Conservation (phyloP, 2,329 filamentous ascomycete species). For the Acephala macrosclerotiorum region DNA sequence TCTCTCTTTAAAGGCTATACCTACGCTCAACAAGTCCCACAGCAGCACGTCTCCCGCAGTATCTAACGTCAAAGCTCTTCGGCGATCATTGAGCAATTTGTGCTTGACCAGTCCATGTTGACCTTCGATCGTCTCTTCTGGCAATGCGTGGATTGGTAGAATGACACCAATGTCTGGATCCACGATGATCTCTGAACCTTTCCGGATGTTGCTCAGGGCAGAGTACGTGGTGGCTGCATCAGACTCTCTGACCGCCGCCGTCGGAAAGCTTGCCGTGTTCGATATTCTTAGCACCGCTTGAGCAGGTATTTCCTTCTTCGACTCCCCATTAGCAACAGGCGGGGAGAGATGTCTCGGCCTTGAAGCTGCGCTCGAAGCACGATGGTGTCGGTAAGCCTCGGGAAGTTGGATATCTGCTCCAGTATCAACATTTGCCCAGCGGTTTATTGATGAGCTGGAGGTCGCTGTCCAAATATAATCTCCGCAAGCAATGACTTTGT, state of each 20-base stretch:
- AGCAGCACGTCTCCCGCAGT: conserved; percentile 93
- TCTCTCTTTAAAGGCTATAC: conserved; percentile 38
- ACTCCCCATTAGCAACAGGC: conserved; percentile 43
- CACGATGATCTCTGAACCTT: conserved; percentile 63
- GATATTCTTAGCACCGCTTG: conserved; percentile 84
- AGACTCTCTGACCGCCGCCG: conserved; percentile 56
- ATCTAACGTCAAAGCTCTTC: conserved; percentile 88
- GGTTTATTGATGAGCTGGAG: conserved; percentile 76
- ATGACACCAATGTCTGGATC: conserved; percentile 56
- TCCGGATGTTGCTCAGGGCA: conserved; percentile 55
- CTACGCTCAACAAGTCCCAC: conserved; percentile 90
- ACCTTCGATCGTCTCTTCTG: conserved; percentile 87
- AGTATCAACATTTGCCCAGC: conserved; percentile 83
- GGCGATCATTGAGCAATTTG: conserved; percentile 87
- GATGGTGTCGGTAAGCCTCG: conserved; percentile 58
- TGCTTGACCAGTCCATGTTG: conserved; percentile 96
- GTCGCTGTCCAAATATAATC: conserved; percentile 75
- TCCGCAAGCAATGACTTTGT: conserved; percentile 63
- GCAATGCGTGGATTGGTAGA: conserved; percentile 71
- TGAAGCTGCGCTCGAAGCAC: conserved; percentile 53
- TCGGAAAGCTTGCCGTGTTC: conserved; percentile 80
- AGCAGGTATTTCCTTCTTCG: conserved; percentile 74
- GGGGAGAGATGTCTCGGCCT: conserved; percentile 48
- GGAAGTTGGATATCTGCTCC: conserved; percentile 73
- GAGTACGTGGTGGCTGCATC: conserved; percentile 63